Evolutionary conservation across 768 basidiomycete genomes (phyloP).

Genomic region (Chlorophyllum brunneum): DNA sequence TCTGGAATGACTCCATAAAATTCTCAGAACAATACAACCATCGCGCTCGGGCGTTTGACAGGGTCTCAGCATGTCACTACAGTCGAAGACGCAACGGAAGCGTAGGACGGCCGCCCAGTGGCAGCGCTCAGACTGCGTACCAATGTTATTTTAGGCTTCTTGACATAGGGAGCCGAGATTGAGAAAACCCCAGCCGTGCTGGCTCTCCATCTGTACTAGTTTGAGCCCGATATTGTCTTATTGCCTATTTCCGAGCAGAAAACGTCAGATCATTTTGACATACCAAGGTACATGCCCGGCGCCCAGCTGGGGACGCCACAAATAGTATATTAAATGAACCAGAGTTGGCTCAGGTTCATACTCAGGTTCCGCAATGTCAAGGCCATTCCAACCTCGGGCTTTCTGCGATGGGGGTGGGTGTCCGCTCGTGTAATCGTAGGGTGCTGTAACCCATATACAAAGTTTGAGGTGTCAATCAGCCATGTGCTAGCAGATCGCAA

Average conservation of each 20-base stretch:
- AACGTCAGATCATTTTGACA: constrained; percentile 1
- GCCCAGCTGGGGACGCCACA: not conserved
- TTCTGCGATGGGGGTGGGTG: too few species aligned
- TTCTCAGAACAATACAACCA: not conserved
- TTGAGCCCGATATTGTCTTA: not conserved
- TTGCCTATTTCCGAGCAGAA: constrained; percentile 12
- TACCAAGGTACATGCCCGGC: too few species aligned
- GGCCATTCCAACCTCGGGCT: too few species aligned
- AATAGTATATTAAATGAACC: not conserved
- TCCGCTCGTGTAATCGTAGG: too few species aligned
- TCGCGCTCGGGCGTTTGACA: not conserved
- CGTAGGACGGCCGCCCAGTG: not conserved
- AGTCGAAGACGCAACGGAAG: too few species aligned
- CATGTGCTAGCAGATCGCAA: not conserved
- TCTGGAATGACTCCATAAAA: not conserved
- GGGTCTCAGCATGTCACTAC: too few species aligned
- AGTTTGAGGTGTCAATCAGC: not conserved
- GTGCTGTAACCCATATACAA: constrained; percentile 3
- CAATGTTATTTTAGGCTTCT: not conserved
- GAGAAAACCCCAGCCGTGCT: not conserved
- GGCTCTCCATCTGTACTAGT: not conserved
- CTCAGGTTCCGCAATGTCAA: not conserved
- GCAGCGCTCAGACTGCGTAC: not conserved
- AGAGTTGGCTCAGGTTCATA: not conserved
- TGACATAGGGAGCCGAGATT: not conserved